phyloP scores from a whole-genome alignment of 805 yeast genomes.

The Debaryomyces castellii region DNA sequence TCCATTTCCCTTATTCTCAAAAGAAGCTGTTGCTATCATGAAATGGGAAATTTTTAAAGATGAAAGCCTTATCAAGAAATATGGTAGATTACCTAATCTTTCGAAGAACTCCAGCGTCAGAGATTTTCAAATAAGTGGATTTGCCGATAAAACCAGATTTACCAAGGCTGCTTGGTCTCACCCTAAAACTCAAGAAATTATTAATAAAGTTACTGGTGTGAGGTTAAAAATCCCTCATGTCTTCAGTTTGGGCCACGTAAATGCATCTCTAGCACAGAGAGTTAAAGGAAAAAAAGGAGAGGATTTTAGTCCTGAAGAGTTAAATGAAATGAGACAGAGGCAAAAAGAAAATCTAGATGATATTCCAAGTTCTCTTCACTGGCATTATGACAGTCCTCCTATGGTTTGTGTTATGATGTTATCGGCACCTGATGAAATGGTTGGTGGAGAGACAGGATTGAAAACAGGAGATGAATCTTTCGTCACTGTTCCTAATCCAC shows the following conservation, averaged over 20 bases:
- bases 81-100: conserved; percentile 21
- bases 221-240: conserved; percentile 17
- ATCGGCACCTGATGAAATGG: conserved; percentile 6
- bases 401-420: conserved; percentile 9
- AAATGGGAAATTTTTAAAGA: conserved; percentile 21
- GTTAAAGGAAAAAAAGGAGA: not conserved
- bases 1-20: conserved; percentile 26
- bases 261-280: conserved; percentile 13
- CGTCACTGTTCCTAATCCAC: conserved; percentile 33
- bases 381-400: conserved; percentile 10
- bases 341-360: not conserved
- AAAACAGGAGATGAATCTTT: conserved; percentile 13
- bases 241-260: conserved; percentile 22
- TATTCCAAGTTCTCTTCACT: conserved; percentile 4
- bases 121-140: conserved; percentile 28
- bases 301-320: not conserved
- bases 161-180: conserved; percentile 22
- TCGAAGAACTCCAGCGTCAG: conserved; percentile 19
- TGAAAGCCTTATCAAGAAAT: conserved; percentile 14
- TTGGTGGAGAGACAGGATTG: conserved; percentile 12
- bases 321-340: not conserved
- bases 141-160: conserved; percentile 18
- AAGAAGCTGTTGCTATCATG: conserved; percentile 27
- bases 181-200: conserved; percentile 20
- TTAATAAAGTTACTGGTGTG: conserved; percentile 19